Base-by-base conservation (phyloP, 306 rosid genomes). In the Prunus dulcis region DNA sequence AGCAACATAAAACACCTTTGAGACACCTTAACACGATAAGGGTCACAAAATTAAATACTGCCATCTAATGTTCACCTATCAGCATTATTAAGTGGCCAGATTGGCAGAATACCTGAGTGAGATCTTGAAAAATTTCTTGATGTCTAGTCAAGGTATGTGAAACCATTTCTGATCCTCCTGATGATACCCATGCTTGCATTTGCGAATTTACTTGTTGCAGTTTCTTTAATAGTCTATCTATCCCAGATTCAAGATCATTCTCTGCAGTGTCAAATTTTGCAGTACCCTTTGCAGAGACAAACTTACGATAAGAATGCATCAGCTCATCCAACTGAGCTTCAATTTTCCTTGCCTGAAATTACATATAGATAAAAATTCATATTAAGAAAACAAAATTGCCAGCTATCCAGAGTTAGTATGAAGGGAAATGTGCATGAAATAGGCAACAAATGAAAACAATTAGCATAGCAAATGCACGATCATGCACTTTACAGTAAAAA, bases 261-360 rank as follows among this genome's bases (percentile, higher is more conserved):
- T 86, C 94, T 5, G 85, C 56, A 34, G 82, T 72, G 46, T 89
- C 96, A 81, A 70, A 82, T 86, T 93, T 89, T 25, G 83, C 62
- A 51, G 99, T 88, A 83, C 72, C 90, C 84, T 88, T 96, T 15
- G 93, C 73, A 38, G 99, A 89, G 80, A 93, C 97, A 69, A 93
- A 60, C 86, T 86, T 91, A 58, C 98, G 98, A 76, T 87, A 96
- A 67, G 90, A 83, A 77, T 75, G 83, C 98, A 96, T 96, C 76
- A 85, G 96, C 88, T 96, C 98, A 78, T 96, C 99, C 85, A 96
- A 86, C 79, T 89, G 98, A 83, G 99, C 96, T 89, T 96, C 98
- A 38, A 96, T 92, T 78, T 89, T 96, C 85, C 97, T 91, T 0
- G 98, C 97, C 99, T 96, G 87, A 69, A 80, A 87, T 69, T 41